Evolutionary conservation across 1,284 basidiomycete genomes (phyloP).

Genomic region (Apiotrichum mycotoxinovorans): DNA sequence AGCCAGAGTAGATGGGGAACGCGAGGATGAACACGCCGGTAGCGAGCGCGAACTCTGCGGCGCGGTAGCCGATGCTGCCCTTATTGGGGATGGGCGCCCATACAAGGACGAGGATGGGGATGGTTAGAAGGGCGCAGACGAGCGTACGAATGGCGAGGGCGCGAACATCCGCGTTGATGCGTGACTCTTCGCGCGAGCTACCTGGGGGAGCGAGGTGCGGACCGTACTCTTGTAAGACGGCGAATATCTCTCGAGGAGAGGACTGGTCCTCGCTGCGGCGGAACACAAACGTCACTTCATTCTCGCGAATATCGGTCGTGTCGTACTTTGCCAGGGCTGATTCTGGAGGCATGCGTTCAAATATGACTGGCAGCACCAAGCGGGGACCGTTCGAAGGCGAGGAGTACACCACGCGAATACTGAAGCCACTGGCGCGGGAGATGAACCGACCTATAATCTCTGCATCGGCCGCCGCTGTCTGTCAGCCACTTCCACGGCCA

Average conservation of each 20-base stretch:
- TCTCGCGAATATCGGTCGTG: not conserved
- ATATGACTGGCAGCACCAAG: not conserved
- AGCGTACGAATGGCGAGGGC: conserved; percentile 44
- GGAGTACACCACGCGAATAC: conserved; percentile 1
- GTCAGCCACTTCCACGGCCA: not conserved
- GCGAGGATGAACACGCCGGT: conserved; percentile 52
- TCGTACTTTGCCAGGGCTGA: not conserved
- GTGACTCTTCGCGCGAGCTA: conserved; percentile 1
- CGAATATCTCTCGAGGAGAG: not conserved
- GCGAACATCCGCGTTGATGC: conserved; percentile 29
- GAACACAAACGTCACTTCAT: not conserved
- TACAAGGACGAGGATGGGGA: conserved; percentile 54
- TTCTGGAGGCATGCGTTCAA: not conserved
- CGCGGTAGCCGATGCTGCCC: conserved; percentile 45
- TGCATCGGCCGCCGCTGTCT: conserved; percentile 2
- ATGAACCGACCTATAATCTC: conserved; percentile 9
- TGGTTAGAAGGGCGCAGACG: conserved; percentile 45
- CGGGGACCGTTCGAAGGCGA: not conserved
- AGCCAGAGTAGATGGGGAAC: conserved; percentile 50
- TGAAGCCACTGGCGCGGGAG: conserved; percentile 16
- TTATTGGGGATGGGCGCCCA: conserved; percentile 52
- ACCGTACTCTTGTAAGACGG: conserved; percentile 2
- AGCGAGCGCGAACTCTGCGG: conserved; percentile 50
- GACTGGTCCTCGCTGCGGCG: not conserved
- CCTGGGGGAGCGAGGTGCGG: conserved; percentile 9